Percentiles rank a stretch among this genome's conserved stretches.
These are phyloP conservation scores for Agaricus sinodeliciosus DNA, from an alignment of 768 basidiomycete species.

Conservation along the genomic window DNA sequence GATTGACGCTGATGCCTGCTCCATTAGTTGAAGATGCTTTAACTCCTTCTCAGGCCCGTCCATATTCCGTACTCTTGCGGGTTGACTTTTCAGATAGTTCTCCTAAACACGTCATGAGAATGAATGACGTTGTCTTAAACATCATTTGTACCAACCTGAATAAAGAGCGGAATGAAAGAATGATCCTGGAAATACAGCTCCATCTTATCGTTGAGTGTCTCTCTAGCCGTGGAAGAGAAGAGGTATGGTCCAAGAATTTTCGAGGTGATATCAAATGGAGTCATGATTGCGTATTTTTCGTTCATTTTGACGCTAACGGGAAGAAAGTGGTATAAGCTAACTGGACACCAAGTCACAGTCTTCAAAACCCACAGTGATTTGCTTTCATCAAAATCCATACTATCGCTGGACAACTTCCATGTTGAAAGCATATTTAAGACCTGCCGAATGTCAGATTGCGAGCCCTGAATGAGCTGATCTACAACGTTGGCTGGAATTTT, in stretches of 20 bases:
- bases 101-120: constrained; percentile 44
- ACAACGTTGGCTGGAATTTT: constrained; percentile 87
- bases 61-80: constrained; percentile 48
- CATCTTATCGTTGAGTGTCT: constrained; percentile 86
- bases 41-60: constrained; percentile 59
- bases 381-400: constrained; percentile 88
- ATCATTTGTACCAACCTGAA: constrained; percentile 52
- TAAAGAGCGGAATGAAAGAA: constrained; percentile 89
- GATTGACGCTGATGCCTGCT: constrained; percentile 84
- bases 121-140: not conserved
- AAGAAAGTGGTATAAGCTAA: not conserved
- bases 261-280: constrained; percentile 87
- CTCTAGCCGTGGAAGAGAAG: constrained; percentile 75
- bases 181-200: constrained; percentile 97
- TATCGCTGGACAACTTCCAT: constrained; percentile 78
- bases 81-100: constrained; percentile 87
- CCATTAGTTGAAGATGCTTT: constrained; percentile 76
- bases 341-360: not conserved
- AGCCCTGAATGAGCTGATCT: constrained; percentile 83
- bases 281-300: constrained; percentile 87
- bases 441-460: constrained; percentile 95
- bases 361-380: constrained; percentile 68
- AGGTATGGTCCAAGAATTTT: constrained; percentile 89
- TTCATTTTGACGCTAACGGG: constrained; percentile 70
- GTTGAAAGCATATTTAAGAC: constrained; percentile 98